Evolutionary conservation across 805 yeast species (phyloP), one percentile per base, ranked within the genome.

Genomic region (Myxozyma vanderwaltii): DNA sequence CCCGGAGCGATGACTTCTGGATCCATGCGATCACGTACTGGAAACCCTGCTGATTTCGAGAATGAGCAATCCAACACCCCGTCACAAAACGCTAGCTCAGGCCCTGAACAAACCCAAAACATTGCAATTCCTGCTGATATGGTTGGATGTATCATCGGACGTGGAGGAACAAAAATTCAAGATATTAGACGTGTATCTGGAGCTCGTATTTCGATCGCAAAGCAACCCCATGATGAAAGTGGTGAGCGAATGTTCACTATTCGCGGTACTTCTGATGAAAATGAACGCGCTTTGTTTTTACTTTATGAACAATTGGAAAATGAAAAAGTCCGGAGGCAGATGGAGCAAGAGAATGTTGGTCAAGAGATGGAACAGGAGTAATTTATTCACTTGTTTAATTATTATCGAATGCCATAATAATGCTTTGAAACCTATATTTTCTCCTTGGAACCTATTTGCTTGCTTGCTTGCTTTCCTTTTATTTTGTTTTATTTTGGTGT

Each of bases 91-190:
- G 40, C 17, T 41, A 35, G 51, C 44, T 62, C 55, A 31, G 65
- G 54, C 17, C 43, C 48, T n/a, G 65, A 58, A 70, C 72, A 43
- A 70, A 67, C 58, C 70, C 75, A 73, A 53, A 63, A 66, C 46
- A 65, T 69, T 33, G 60, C 72, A 29, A 86, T 89, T 70, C 89
- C 95, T 39, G 85, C 86, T 65, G 89, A 85, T 61, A 84, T 85
- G 76, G 96, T 91, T 46, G 97, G 97, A 44, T 92, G 96, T 51
- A 78, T 91, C 55, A 89, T 91, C 67, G 97, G 97, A 60, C 86
- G 86, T 66, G 84, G 86, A 64, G 96, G 96, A 40, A 77, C 88
- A 29, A 82, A 95, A 74, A 89, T 91, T 66, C 94, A 88, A 72
- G 95, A 91, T 62, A 86, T 91, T 51, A 81, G 96, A 67, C 83